phyloP scores from a whole-genome alignment of 2,329 filamentous ascomycete genomes.

The Rhinocladiella mackenziei region DNA sequence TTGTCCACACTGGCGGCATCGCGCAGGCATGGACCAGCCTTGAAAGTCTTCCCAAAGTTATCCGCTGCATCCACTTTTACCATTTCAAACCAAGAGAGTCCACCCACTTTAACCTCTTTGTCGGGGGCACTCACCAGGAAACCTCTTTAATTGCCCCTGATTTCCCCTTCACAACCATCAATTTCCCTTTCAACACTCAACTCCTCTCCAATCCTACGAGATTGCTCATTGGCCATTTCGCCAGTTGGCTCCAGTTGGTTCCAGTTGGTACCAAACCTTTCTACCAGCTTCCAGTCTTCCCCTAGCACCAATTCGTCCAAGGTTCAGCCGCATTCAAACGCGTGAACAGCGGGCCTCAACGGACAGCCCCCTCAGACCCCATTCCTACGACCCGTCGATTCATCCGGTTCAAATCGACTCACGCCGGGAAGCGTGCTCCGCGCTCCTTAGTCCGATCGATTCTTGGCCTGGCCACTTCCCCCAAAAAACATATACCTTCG shows the following conservation, averaged over 20 bases:
- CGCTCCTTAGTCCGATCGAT: slow-evolving; percentile 10
- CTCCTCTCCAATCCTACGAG: slow-evolving; percentile 7
- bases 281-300: slow-evolving; percentile 16
- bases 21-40: slow-evolving; percentile 1
- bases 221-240: slow-evolving; percentile 15
- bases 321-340: slow-evolving; percentile 19
- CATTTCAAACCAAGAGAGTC: slow-evolving; percentile 10
- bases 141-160: slow-evolving; percentile 23
- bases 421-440: slow-evolving; percentile 20
- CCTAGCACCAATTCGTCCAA: slow-evolving; percentile 15
- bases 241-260: slow-evolving; percentile 12
- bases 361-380: slow-evolving; percentile 16
- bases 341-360: slow-evolving; percentile 13
- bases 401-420: slow-evolving; percentile 19
- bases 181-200: slow-evolving; percentile 20
- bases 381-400: slow-evolving; percentile 9
- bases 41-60: not conserved
- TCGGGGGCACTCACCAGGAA: slow-evolving; percentile 7
- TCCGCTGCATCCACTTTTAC: slow-evolving; percentile 13
- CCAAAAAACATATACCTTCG: slow-evolving; percentile 18
- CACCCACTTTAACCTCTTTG: slow-evolving; percentile 10
- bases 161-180: slow-evolving; percentile 19
- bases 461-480: slow-evolving; percentile 2
- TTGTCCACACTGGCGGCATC: not conserved
- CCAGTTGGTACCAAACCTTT: slow-evolving; percentile 19